Evolutionary conservation across 345 rosid species (phyloP).

Genomic region (Luvunga scandens): DNA sequence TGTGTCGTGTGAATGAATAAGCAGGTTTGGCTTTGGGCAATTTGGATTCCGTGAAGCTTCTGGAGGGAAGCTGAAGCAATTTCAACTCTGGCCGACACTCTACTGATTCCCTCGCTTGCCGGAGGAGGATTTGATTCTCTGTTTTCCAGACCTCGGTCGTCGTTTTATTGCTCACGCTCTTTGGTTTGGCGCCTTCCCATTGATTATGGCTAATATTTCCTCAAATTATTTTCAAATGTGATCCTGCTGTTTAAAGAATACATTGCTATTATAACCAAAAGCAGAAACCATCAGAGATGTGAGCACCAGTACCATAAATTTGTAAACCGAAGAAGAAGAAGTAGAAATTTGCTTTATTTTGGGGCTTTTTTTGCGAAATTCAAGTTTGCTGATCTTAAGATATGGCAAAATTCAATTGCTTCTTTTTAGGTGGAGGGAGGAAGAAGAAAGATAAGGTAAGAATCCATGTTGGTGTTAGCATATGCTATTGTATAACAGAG

Average conservation of each 20-base stretch:
- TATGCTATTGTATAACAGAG: neutral
- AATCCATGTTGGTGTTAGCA: neutral
- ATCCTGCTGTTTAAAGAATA: constrained; percentile 8
- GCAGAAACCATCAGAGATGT: constrained; percentile 34
- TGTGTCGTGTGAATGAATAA: neutral
- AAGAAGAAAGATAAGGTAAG: constrained; percentile 54
- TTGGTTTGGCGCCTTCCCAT: constrained; percentile 62
- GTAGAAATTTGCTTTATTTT: neutral
- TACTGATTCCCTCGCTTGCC: constrained; percentile 33
- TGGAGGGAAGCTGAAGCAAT: constrained; percentile 46
- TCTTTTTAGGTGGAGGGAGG: constrained; percentile 23
- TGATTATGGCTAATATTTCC: constrained; percentile 67
- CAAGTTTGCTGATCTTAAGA: constrained; percentile 1
- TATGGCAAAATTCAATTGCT: constrained; percentile 59
- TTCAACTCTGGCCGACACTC: constrained; percentile 77
- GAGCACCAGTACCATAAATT: constrained; percentile 3
- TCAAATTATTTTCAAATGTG: constrained; percentile 14
- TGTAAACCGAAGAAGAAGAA: constrained; percentile 3
- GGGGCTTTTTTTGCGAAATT: neutral
- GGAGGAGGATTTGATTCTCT: constrained; percentile 39
- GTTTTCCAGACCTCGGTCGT: constrained; percentile 33
- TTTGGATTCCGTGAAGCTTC: constrained; percentile 38
- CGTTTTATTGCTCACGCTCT: constrained; percentile 20
- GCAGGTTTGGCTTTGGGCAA: constrained; percentile 27
- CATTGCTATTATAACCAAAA: neutral